Base-by-base conservation (phyloP, 345 rosid genomes). In the Lumnitzera racemosa region DNA sequence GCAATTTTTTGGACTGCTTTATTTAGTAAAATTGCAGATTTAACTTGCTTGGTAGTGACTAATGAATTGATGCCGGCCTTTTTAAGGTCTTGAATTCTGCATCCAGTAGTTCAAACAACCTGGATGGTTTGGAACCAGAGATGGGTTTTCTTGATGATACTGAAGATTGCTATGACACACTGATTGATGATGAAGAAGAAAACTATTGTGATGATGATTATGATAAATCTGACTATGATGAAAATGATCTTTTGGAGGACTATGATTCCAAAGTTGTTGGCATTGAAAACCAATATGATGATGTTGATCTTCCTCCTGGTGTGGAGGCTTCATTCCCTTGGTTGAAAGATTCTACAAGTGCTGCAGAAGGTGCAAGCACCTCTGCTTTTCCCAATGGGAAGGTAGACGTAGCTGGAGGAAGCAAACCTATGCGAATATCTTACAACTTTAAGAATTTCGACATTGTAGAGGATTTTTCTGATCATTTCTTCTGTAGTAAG, bases 291-390 rank as follows among this genome's bases (percentile, higher is more conserved):
- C 79, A 75, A 47, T 75, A 77, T 36, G 84, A 82, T 64, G 69
- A 67, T 59, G 84, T 79, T 57, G 82, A 80, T 77, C 72, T 82
- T 58, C 87, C 87, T 58, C 36, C 84, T 60, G 88, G 84, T 20
- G 76, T 79, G 15, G 88, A 82, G 72, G 76, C 68, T 41, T 46
- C 81, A 3, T 54, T 82, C 59, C 68, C 80, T 67, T 82, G 87
- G 82, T 56, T 79, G 61, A 70, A 68, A 51, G 71, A 67, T 24
- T 48, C 77, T 57, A 69, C 69, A 50, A 47, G 68, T 46, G 56
- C 47, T 8, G 13, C 57, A 20, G 65, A 66, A 67, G 57, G 50
- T 52, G 62, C 69, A 14, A 46, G 24, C 20, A 29, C 51, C 55
- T 24, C 66, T 0, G 58, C 41, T 59, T 51, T 52, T 51, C 61